These are phyloP conservation scores for Phytophthora idaei DNA, from an alignment of 352 stramenopile species.

Conservation along the genomic window DNA sequence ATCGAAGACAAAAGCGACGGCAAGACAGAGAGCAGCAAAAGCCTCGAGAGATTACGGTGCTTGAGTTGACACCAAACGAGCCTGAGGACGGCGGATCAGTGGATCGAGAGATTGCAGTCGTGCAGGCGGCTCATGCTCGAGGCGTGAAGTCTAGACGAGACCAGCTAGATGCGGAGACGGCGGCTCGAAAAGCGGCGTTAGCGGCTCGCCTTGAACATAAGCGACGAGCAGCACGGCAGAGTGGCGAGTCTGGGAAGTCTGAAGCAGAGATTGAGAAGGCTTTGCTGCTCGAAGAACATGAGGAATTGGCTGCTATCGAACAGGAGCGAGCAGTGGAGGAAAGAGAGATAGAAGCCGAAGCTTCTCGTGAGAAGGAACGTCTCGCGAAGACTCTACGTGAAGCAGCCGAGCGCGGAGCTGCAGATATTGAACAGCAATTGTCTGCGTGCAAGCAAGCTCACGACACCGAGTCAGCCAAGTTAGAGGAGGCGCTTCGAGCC, in stretches of 20 bases:
- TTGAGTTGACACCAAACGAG: not conserved
- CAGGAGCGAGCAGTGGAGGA: constrained; percentile 23
- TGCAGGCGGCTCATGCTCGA: constrained; percentile 38
- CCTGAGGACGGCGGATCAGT: constrained; percentile 27
- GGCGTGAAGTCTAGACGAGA: constrained; percentile 30
- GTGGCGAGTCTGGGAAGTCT: not conserved
- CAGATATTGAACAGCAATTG: constrained; percentile 44
- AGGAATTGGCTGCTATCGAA: constrained; percentile 42
- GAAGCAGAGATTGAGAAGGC: constrained; percentile 16
- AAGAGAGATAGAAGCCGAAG: constrained; percentile 32
- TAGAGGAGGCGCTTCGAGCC: constrained; percentile 39
- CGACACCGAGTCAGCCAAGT: constrained; percentile 28
- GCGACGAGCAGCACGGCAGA: constrained; percentile 22
- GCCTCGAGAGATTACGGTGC: not conserved
- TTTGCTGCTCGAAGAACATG: constrained; percentile 37
- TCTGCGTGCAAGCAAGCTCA: constrained; percentile 42
- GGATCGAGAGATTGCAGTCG: constrained; percentile 33
- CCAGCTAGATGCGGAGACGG: constrained; percentile 40
- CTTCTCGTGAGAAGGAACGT: constrained; percentile 35
- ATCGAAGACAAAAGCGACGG: constrained; percentile 21
- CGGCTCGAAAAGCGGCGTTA: constrained; percentile 38
- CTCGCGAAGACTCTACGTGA: constrained; percentile 24
- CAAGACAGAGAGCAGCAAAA: constrained; percentile 8
- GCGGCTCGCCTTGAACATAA: constrained; percentile 37
- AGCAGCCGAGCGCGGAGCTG: constrained; percentile 25